Conservation (phyloP, 768 basidiomycete species). For the Rhodotorula toruloides region DNA sequence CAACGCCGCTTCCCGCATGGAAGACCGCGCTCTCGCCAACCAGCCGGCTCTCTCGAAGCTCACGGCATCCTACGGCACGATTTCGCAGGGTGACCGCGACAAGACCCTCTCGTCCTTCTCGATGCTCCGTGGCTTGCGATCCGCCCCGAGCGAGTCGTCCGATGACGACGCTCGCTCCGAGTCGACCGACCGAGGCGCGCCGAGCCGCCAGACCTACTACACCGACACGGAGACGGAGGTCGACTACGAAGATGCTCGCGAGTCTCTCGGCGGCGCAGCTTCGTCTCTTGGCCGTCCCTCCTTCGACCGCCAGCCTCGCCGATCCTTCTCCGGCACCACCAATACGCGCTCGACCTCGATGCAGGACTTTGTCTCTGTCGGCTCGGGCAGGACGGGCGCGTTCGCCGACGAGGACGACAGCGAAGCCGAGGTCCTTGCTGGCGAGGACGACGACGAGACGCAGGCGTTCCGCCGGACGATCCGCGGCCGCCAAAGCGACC, state of each 20-base stretch:
- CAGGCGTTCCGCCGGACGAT: slow-evolving; percentile 19
- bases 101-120: slow-evolving; percentile 24
- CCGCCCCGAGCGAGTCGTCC: slow-evolving; percentile 2
- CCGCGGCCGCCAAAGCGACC: slow-evolving; percentile 5
- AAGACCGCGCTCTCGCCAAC: slow-evolving; percentile 30
- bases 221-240: slow-evolving; percentile 38
- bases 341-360: slow-evolving; percentile 29
- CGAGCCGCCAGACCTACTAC: slow-evolving; percentile 11
- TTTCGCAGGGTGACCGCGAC: too few relatives aligned
- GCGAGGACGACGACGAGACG: slow-evolving; percentile 3
- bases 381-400: slow-evolving; percentile 16
- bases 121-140: slow-evolving; percentile 7
- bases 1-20: slow-evolving; percentile 15
- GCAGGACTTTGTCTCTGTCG: slow-evolving; percentile 31
- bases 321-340: slow-evolving; percentile 18
- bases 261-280: slow-evolving; percentile 37
- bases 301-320: slow-evolving; percentile 4
- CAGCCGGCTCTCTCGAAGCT: slow-evolving; percentile 26
- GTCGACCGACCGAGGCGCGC: slow-evolving; percentile 1
- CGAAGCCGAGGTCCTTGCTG: slow-evolving; percentile 12
- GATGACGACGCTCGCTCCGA: slow-evolving; percentile 6
- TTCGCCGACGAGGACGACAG: slow-evolving; percentile 10
- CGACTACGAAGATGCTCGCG: slow-evolving; percentile 43
- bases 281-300: slow-evolving; percentile 17
- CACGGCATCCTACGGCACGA: slow-evolving; percentile 1